phyloP scores from a whole-genome alignment of 768 basidiomycete species.

The Tylopilus rubrobrunneus region DNA sequence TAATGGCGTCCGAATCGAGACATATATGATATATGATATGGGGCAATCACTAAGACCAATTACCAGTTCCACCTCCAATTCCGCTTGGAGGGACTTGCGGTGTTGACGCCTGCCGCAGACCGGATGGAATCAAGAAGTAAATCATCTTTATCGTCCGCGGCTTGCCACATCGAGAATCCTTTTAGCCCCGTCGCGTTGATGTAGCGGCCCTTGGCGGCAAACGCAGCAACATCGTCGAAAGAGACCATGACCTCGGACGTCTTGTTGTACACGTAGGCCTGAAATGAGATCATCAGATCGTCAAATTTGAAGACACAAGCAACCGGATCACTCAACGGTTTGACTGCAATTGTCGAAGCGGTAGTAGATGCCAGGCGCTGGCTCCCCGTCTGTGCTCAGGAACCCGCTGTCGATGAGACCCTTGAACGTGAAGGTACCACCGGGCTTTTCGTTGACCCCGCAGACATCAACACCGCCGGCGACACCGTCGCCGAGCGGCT shows the following conservation, averaged over 20 bases:
- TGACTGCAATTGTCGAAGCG: conserved; percentile 64
- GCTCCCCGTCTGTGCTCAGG: conserved; percentile 31
- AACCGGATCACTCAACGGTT: conserved; percentile 47
- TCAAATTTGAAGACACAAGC: neutral
- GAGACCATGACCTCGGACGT: conserved; percentile 40
- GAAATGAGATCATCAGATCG: neutral
- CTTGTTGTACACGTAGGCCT: neutral
- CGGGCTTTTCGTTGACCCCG: conserved; percentile 29
- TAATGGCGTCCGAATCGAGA: neutral
- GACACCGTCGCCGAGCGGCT: conserved; percentile 50
- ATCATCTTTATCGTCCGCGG: conserved; percentile 59
- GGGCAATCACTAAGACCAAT: neutral
- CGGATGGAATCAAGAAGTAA: conserved; percentile 36
- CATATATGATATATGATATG: neutral
- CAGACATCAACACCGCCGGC: conserved; percentile 48
- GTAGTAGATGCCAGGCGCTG: conserved; percentile 47
- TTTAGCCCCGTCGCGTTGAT: conserved; percentile 48
- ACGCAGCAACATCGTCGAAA: conserved; percentile 60
- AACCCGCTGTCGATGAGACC: conserved; percentile 55
- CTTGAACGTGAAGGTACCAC: conserved; percentile 58
- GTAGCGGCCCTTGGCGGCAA: conserved; percentile 56
- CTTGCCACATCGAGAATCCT: conserved; percentile 73
- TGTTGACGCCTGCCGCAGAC: neutral
- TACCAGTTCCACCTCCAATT: neutral
- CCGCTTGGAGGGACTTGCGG: neutral